Conservation (phyloP, 2,329 filamentous ascomycete species). For the Akanthomyces muscarius region DNA sequence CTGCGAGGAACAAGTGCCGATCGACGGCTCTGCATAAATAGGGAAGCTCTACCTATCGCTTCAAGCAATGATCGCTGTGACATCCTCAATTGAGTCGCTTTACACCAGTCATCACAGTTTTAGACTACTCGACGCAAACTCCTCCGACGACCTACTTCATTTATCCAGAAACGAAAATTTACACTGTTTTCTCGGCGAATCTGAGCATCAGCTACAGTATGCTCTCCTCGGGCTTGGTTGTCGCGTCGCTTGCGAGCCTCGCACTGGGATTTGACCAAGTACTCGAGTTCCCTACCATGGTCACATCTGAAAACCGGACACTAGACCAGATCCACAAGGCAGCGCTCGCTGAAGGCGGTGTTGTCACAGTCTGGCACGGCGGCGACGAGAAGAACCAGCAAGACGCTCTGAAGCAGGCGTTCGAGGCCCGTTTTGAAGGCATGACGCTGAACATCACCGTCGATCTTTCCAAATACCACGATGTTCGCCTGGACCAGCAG, state of each 20-base stretch:
- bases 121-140: too few relatives aligned
- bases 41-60: too few relatives aligned
- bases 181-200: neutral
- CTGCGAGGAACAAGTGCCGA: neutral
- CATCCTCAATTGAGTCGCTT: too few relatives aligned
- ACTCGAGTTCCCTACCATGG: constrained; percentile 23
- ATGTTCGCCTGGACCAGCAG: constrained; percentile 43
- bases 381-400: constrained; percentile 43
- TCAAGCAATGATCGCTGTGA: too few relatives aligned
- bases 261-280: neutral
- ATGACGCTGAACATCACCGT: constrained; percentile 51
- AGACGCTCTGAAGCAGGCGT: constrained; percentile 37
- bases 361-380: constrained; percentile 45
- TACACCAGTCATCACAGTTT: too few relatives aligned
- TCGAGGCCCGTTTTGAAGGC: constrained; percentile 44
- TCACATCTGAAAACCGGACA: constrained; percentile 39
- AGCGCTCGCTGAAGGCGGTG: constrained; percentile 43
- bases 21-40: neutral
- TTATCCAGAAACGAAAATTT: too few relatives aligned
- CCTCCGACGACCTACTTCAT: too few relatives aligned
- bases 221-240: neutral
- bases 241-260: neutral
- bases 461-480: constrained; percentile 54
- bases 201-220: neutral
- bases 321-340: constrained; percentile 48